Evolutionary conservation across 805 yeast genomes (phyloP), one percentile per base, ranked within the genome.

Genomic region (Metschnikowia continentalis): DNA sequence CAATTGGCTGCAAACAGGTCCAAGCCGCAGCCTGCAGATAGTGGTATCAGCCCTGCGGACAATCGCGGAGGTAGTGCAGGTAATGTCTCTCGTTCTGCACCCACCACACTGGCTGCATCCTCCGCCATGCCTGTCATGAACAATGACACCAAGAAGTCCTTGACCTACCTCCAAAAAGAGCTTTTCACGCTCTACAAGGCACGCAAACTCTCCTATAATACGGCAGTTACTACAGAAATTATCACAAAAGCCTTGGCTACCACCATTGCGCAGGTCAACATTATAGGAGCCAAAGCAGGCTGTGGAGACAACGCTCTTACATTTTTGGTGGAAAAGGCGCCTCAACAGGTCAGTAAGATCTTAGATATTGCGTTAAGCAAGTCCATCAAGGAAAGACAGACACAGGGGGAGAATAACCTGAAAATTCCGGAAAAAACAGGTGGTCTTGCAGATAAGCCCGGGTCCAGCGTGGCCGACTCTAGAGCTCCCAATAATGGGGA

Each of bases 171-270:
- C 50, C 97, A 92, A 68, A 90, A 89, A 60, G 96, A 91, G 63
- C 73, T 92, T 22, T 85, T 89, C 60, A 79, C 83, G 13, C 78
- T 91, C 51, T 86, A 95, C 32, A 88, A 88, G 61, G 88, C 86
- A 50, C 74, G 90, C 54, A 86, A 81, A 58, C 60, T 74, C 40
- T 81, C 89, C 52, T 81, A 84, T 53, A 89, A 86, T 52, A 88
- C 89, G 37, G 90, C 86, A 23, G 82, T 90, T 6, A 89, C 92
- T 46, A 88, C 96, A 0, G 88, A 83, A 52, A 82, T 90, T 49
- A 74, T 91, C 59, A 91, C 97, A 7, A 90, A 88, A 60, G 96
- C 97, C 1, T 75, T 91, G 58, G 96, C 97, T 2, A 87, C 91
- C 74, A 92, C 96, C 0, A 90, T 91, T 55, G 92, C 95, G 10